Percentiles rank a stretch among this genome's conserved stretches.
These are phyloP conservation scores for Pelargonium cotyledonis DNA, from an alignment of 441 rosid genomes.

Conservation along the genomic window DNA sequence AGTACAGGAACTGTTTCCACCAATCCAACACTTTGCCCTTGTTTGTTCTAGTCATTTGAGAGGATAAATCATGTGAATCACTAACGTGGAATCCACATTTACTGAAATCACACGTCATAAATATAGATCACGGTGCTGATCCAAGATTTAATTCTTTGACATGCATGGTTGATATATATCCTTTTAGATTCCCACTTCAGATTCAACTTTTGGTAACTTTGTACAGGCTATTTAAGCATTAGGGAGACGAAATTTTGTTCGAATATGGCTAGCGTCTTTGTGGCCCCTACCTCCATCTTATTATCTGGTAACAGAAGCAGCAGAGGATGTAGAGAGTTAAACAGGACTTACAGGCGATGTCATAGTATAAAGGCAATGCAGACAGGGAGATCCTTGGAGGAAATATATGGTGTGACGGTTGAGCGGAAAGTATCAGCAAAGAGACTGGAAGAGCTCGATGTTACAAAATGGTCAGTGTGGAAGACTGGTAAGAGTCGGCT, in stretches of 20 bases:
- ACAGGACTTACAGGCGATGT: slow-evolving; percentile 17
- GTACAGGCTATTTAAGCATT: background rate
- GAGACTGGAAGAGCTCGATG: slow-evolving; percentile 65
- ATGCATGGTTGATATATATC: background rate
- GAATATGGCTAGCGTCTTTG: slow-evolving; percentile 39
- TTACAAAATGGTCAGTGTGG: slow-evolving; percentile 85
- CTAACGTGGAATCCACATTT: background rate
- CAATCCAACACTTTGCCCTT: background rate
- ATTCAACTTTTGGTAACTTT: too few species aligned
- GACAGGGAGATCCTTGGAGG: slow-evolving; percentile 62
- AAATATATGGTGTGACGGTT: slow-evolving; percentile 70
- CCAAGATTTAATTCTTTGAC: background rate
- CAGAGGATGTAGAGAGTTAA: slow-evolving; percentile 10
- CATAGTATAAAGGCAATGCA: slow-evolving; percentile 47
- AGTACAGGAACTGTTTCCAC: background rate
- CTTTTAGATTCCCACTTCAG: background rate
- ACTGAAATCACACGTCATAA: background rate
- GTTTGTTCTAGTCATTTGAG: background rate
- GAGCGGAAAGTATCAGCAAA: slow-evolving; percentile 52
- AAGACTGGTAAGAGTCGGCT: slow-evolving; percentile 76
- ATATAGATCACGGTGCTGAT: background rate
- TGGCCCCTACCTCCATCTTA: slow-evolving; percentile 33
- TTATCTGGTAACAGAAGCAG: slow-evolving; percentile 29
- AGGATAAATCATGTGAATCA: background rate
- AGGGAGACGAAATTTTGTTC: background rate